Conservation (phyloP, 306 rosid genomes). For the Hylodesmum podocarpum region DNA sequence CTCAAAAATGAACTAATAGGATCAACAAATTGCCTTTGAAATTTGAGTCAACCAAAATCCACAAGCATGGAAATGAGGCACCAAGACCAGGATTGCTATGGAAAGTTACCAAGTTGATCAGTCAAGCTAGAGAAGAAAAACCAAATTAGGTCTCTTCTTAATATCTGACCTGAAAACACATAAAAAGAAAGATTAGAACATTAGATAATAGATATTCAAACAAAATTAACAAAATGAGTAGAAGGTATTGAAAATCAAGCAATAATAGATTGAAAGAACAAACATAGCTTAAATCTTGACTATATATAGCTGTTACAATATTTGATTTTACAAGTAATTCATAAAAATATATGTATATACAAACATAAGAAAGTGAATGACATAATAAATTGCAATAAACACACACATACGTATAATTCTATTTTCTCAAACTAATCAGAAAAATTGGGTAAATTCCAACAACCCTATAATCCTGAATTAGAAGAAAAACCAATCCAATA, state of each 20-base stretch:
- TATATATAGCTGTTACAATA: background rate
- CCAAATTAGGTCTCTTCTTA: slow-evolving; percentile 21
- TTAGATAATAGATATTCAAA: background rate
- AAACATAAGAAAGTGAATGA: background rate
- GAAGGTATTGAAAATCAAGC: background rate
- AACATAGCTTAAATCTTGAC: slow-evolving; percentile 2
- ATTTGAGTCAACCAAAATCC: slow-evolving; percentile 27
- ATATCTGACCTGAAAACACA: slow-evolving; percentile 41
- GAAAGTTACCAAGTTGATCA: slow-evolving; percentile 12
- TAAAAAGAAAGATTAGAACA: slow-evolving; percentile 30
- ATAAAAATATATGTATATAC: background rate
- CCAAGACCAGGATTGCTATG: background rate
- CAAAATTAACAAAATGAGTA: background rate
- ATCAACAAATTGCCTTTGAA: background rate
- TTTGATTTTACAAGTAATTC: slow-evolving; percentile 15
- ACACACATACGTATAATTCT: background rate
- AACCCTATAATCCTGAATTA: background rate
- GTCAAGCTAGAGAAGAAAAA: background rate
- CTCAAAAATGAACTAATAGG: slow-evolving; percentile 17
- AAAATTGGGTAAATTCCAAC: background rate
- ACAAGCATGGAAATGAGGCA: slow-evolving; percentile 15
- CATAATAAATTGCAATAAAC: slow-evolving; percentile 8
- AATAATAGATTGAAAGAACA: slow-evolving; percentile 21
- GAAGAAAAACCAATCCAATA: slow-evolving; percentile 1
- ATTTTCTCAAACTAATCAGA: background rate